Evolutionary conservation across 1,139 yeast genomes (phyloP).

Genomic region (Trichomonascaceae sp.): DNA sequence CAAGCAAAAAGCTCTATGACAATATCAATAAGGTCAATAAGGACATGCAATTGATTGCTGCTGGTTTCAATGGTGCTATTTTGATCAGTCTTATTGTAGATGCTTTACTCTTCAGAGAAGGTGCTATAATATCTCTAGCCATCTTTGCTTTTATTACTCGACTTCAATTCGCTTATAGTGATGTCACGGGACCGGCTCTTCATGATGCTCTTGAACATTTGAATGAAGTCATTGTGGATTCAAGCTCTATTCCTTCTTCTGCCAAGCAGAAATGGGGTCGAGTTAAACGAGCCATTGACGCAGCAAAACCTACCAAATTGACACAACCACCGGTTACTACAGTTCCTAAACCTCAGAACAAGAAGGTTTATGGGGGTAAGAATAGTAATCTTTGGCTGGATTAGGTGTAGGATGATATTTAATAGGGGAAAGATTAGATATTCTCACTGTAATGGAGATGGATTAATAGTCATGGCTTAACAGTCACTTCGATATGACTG

Average conservation of each 20-base stretch:
- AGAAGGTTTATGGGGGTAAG: slow-evolving; percentile 8
- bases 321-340: slow-evolving; percentile 6
- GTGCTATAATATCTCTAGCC: slow-evolving; percentile 58
- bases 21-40: slow-evolving; percentile 54
- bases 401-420: background rate
- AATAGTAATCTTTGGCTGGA: slow-evolving; percentile 10
- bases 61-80: slow-evolving; percentile 58
- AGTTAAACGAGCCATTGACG: slow-evolving; percentile 38
- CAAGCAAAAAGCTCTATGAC: slow-evolving; percentile 36
- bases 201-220: slow-evolving; percentile 44
- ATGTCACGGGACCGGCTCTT: slow-evolving; percentile 59
- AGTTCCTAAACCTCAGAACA: slow-evolving; percentile 9
- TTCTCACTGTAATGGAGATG: background rate
- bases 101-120: slow-evolving; percentile 53
- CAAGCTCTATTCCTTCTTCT: slow-evolving; percentile 47
- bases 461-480: too few species aligned
- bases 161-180: slow-evolving; percentile 66
- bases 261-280: slow-evolving; percentile 55
- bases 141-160: slow-evolving; percentile 61
- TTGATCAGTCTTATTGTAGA: slow-evolving; percentile 43
- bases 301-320: slow-evolving; percentile 16
- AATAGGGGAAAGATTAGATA: background rate
- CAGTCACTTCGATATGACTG: too few species aligned
- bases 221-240: slow-evolving; percentile 32
- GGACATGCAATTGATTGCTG: slow-evolving; percentile 57